Evolutionary conservation across 2,329 filamentous ascomycete genomes (phyloP).

Genomic region (Alternaria triticimaculans): DNA sequence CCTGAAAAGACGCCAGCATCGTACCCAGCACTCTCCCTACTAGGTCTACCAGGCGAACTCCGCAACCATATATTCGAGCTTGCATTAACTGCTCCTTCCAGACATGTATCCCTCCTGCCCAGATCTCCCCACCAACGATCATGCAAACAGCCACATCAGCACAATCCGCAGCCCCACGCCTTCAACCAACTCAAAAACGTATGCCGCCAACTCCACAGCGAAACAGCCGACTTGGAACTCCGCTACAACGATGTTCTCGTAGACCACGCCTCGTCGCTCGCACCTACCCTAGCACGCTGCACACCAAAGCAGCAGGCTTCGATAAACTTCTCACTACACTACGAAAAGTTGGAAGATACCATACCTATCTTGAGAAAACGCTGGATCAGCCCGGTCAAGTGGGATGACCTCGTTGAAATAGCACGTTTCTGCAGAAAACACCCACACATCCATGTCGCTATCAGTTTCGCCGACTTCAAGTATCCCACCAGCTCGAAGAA

Average conservation of each 20-base stretch:
- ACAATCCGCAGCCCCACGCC: too few species aligned
- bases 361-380: not conserved
- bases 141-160: too few species aligned
- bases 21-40: not conserved
- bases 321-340: not conserved
- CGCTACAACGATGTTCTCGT: not conserved
- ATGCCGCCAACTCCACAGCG: not conserved
- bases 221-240: not conserved
- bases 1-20: not conserved
- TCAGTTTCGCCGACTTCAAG: not conserved
- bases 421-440: not conserved
- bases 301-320: not conserved
- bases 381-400: not conserved
- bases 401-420: not conserved
- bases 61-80: not conserved
- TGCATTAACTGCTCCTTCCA: not conserved
- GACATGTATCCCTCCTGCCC: not conserved
- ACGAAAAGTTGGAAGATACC: not conserved
- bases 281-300: too few species aligned
- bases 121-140: not conserved
- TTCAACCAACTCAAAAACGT: not conserved
- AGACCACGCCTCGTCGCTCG: too few species aligned
- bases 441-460: not conserved
- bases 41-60: not conserved
- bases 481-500: not conserved